Evolutionary conservation across 2,329 filamentous ascomycete species (phyloP).

Genomic region (Alternaria viburni): DNA sequence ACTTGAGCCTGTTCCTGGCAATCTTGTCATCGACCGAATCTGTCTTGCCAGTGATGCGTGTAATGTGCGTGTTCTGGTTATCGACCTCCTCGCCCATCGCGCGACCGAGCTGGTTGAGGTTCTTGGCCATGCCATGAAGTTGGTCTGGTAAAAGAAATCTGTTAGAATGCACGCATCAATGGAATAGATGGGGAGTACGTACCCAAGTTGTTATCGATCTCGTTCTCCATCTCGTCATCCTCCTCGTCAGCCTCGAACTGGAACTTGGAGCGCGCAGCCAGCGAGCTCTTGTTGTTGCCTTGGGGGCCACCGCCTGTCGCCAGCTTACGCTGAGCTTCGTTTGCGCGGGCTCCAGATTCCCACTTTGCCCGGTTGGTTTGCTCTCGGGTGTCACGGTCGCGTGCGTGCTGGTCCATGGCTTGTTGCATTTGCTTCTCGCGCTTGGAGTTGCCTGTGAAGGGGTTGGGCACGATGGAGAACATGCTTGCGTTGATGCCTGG

Average conservation of each 20-base stretch:
- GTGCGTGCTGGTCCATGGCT: conserved; percentile 68
- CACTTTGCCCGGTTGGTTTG: conserved; percentile 61
- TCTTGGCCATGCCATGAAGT: conserved; percentile 66
- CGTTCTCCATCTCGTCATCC: conserved; percentile 70
- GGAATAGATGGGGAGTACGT: conserved; percentile 32
- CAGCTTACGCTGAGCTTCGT: conserved; percentile 26
- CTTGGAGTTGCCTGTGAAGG: conserved; percentile 65
- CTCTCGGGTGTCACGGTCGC: conserved; percentile 63
- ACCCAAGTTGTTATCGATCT: conserved; percentile 53
- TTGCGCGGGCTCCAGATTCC: conserved; percentile 37
- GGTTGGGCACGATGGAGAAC: conserved; percentile 74
- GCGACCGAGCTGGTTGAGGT: conserved; percentile 74
- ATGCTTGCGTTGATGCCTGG: conserved; percentile 78
- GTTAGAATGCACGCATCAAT: neutral
- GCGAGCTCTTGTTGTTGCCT: conserved; percentile 25
- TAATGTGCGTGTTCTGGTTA: conserved; percentile 77
- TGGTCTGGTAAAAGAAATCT: conserved; percentile 49
- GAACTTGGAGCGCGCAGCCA: conserved; percentile 44
- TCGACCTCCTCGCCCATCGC: conserved; percentile 79
- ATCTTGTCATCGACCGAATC: conserved; percentile 80
- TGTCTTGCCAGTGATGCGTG: conserved; percentile 80
- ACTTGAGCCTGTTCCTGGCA: conserved; percentile 74
- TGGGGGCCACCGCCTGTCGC: conserved; percentile 14
- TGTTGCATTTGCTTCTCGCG: conserved; percentile 65
- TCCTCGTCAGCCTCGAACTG: conserved; percentile 45